Evolutionary conservation across 2,329 filamentous ascomycete genomes (phyloP).

Genomic region (Pestalotiopsis sp.): DNA sequence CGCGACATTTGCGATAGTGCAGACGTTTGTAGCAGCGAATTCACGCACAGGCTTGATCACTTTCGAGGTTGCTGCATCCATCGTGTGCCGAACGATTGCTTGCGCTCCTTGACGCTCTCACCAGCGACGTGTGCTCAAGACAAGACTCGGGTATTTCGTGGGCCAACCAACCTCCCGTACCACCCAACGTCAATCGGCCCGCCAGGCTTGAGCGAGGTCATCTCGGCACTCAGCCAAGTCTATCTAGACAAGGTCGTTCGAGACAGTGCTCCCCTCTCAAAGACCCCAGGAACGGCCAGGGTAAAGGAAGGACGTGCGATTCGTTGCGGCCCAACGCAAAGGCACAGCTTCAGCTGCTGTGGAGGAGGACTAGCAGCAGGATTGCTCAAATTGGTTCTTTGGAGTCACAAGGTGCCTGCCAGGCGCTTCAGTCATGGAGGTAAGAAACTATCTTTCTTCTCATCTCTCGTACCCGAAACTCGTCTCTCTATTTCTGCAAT

Average conservation of each 20-base stretch:
- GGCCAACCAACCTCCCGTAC: neutral
- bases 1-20: too few species aligned
- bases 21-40: neutral
- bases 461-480: neutral
- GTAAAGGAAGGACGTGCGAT: neutral
- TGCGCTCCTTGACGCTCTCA: neutral
- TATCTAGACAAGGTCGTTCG: neutral
- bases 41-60: neutral
- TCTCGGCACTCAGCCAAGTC: neutral
- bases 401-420: neutral
- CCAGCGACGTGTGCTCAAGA: neutral
- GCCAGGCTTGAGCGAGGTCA: neutral
- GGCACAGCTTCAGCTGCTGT: slow-evolving; percentile 1
- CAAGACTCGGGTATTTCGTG: neutral
- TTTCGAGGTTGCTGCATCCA: neutral
- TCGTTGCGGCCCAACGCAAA: neutral
- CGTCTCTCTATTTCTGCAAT: neutral
- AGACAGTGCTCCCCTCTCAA: neutral
- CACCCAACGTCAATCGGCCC: neutral
- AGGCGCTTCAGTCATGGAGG: slow-evolving; percentile 23
- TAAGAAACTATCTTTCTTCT: slow-evolving; percentile 26
- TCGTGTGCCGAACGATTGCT: neutral
- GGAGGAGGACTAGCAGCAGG: neutral
- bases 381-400: neutral
- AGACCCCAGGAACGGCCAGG: neutral